phyloP scores from a whole-genome alignment of 768 basidiomycete species.

The Hypsizygus marmoreus region DNA sequence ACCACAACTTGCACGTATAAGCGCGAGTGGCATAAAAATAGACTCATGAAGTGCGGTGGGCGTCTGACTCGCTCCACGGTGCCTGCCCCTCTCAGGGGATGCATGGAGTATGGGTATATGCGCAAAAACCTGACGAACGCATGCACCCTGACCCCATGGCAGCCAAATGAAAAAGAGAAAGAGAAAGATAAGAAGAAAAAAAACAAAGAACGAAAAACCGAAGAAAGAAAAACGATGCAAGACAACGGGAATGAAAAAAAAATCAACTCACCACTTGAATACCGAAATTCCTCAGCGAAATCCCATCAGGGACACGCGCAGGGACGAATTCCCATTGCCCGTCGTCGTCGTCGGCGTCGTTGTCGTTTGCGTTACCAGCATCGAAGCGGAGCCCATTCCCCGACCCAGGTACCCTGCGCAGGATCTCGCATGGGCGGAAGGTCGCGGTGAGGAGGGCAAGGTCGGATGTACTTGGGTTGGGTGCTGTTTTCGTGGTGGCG shows the following conservation, averaged over 20 bases:
- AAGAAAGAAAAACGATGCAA: slow-evolving; percentile 3
- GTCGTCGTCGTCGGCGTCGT: slow-evolving; percentile 17
- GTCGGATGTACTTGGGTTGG: slow-evolving; percentile 2
- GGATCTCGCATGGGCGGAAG: slow-evolving; percentile 42
- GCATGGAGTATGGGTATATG: too few relatives aligned
- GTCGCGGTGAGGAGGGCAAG: slow-evolving; percentile 41
- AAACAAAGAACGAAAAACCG: slow-evolving; percentile 5
- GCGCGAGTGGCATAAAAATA: too few relatives aligned
- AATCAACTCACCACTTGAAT: slow-evolving; percentile 75
- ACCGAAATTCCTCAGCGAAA: slow-evolving; percentile 84
- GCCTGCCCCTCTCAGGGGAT: too few relatives aligned
- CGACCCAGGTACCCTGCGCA: slow-evolving; percentile 24
- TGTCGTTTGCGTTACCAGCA: slow-evolving; percentile 12
- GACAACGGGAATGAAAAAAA: slow-evolving; percentile 6
- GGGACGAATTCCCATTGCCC: slow-evolving; percentile 69
- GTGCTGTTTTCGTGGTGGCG: background rate
- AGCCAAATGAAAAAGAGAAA: slow-evolving; percentile 6
- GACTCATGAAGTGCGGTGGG: too few relatives aligned
- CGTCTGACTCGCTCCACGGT: too few relatives aligned
- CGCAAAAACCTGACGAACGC: too few relatives aligned
- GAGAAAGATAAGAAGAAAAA: slow-evolving; percentile 2
- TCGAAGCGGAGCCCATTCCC: background rate
- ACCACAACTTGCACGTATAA: too few relatives aligned
- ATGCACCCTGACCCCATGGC: too few relatives aligned
- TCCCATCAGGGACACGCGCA: slow-evolving; percentile 75